A percentile compares a stretch with the other conserved stretches of the same genome.
These are phyloP conservation scores for Chytridium lagenaria DNA, from an alignment of 371 early-diverging fungal genomes.

Conservation along the genomic window DNA sequence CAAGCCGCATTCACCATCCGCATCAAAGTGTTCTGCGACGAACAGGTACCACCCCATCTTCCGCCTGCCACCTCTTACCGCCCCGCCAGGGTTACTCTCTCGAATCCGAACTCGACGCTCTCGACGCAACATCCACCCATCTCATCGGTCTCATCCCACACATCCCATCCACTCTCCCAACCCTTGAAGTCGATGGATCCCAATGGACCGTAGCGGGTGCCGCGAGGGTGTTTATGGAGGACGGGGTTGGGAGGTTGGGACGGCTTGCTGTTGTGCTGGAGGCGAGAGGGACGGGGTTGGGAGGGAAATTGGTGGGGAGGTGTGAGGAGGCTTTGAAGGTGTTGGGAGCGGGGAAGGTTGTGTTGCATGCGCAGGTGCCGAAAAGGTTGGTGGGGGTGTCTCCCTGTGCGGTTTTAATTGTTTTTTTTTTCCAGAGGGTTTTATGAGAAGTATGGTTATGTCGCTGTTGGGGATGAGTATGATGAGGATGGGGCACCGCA, in stretches of 20 bases:
- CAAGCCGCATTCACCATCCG: background rate
- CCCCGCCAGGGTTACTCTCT: background rate
- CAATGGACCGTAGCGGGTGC: background rate
- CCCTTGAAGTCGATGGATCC: background rate
- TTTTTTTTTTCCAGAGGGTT: background rate
- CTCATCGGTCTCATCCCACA: background rate
- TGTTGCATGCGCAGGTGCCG: background rate
- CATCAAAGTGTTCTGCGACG: background rate
- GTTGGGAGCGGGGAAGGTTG: background rate
- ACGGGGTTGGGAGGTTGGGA: background rate
- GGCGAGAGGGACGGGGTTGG: background rate
- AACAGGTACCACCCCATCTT: background rate
- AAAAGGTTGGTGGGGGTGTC: background rate
- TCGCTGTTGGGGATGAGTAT: background rate
- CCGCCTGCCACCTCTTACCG: background rate
- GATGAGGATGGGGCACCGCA: background rate
- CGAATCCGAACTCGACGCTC: background rate
- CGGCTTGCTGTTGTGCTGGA: background rate
- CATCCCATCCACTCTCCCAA: background rate
- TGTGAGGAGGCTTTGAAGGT: background rate
- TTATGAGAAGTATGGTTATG: background rate
- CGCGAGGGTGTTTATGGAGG: background rate
- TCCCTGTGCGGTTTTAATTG: background rate
- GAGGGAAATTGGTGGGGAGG: background rate
- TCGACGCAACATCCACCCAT: background rate